Evolutionary conservation across 1,139 yeast genomes (phyloP).

Genomic region (Hyphopichia wangnamkhiaoensis): DNA sequence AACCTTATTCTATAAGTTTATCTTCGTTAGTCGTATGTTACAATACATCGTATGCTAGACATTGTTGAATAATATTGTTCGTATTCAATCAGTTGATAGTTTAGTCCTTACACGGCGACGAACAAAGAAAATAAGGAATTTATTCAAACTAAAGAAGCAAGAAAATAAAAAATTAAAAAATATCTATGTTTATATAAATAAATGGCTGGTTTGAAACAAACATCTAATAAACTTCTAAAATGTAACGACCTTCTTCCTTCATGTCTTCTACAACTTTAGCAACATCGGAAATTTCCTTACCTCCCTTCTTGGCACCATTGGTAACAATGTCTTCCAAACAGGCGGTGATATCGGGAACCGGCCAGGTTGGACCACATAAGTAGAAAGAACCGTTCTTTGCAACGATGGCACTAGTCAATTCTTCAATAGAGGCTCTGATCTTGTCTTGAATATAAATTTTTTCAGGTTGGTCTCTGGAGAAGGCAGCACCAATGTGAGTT

Average conservation of each 20-base stretch:
- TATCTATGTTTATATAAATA: neutral
- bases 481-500: constrained; percentile 97
- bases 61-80: too few relatives aligned
- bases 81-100: too few relatives aligned
- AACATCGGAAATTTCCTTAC: constrained; percentile 66
- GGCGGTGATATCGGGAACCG: constrained; percentile 94
- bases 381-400: constrained; percentile 85
- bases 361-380: constrained; percentile 99
- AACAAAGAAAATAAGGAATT: neutral
- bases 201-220: neutral
- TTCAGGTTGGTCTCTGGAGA: constrained; percentile 95
- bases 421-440: constrained; percentile 74
- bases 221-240: constrained; percentile 82
- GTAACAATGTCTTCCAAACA: constrained; percentile 81
- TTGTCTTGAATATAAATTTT: constrained; percentile 95
- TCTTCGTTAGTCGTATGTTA: too few relatives aligned
- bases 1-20: too few relatives aligned
- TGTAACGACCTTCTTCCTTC: constrained; percentile 91
- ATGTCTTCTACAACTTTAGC: constrained; percentile 84
- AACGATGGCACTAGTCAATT: constrained; percentile 77
- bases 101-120: too few relatives aligned
- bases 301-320: constrained; percentile 68
- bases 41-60: too few relatives aligned
- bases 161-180: constrained; percentile 4
- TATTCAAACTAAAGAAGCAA: constrained; percentile 5